These are phyloP conservation scores for Letharia columbiana DNA, from an alignment of 495 filamentous ascomycete genomes.

Conservation along the genomic window DNA sequence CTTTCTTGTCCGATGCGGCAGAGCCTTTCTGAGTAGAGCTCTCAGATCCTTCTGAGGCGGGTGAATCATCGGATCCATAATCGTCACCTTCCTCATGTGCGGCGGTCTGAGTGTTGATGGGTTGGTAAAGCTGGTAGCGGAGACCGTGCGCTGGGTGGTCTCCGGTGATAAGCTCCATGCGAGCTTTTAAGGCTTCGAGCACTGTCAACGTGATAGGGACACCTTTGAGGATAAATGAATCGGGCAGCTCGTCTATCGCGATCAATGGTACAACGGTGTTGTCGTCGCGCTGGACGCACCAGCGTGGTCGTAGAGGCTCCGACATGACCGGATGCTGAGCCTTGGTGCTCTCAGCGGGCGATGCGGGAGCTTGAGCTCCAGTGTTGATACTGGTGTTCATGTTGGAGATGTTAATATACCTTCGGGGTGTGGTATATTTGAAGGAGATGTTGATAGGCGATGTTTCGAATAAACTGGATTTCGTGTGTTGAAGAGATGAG, in stretches of 20 bases:
- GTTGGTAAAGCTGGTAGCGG: constrained; percentile 4
- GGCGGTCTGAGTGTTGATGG: background rate
- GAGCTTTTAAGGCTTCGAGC: constrained; percentile 32
- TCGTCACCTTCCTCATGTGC: background rate
- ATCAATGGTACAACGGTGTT: constrained; percentile 54
- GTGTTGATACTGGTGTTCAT: background rate
- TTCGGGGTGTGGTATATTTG: background rate
- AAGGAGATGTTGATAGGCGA: background rate
- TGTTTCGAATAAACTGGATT: background rate
- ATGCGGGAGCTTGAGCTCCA: background rate
- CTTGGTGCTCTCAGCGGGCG: background rate
- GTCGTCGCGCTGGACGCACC: constrained; percentile 50
- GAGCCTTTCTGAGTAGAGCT: background rate
- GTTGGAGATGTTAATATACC: background rate
- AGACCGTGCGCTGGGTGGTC: constrained; percentile 2
- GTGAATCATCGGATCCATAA: background rate
- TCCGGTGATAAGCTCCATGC: constrained; percentile 40
- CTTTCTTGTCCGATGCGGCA: background rate
- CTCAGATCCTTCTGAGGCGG: background rate
- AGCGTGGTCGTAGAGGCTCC: constrained; percentile 33
- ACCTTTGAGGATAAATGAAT: constrained; percentile 31
- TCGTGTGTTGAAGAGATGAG: background rate
- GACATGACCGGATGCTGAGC: constrained; percentile 17
- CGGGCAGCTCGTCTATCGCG: constrained; percentile 55
- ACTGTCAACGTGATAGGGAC: constrained; percentile 30